Percentiles rank a stretch among this genome's conserved stretches.
Evolutionary conservation across 1,284 basidiomycete species (phyloP).

Genomic region (Ceratobasidium sp.): DNA sequence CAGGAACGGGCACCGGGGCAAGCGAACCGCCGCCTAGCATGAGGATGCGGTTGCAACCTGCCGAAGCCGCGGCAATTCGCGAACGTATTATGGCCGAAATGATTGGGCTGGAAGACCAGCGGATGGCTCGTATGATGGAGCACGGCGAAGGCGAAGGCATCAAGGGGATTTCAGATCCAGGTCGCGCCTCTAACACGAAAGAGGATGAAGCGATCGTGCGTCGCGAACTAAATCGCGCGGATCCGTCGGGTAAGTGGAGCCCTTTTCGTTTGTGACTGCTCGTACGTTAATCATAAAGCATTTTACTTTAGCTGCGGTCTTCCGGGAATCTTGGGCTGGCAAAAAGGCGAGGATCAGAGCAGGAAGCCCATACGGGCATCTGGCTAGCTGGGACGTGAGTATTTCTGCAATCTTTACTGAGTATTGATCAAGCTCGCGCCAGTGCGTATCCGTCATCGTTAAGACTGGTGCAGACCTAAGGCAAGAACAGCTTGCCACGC

Average conservation of each 20-base stretch:
- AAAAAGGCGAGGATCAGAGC: conserved; percentile 97
- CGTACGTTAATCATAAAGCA: background rate
- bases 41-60: conserved; percentile 76
- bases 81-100: conserved; percentile 99
- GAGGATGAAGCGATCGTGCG: conserved; percentile 95
- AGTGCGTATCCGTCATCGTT: conserved; percentile 95
- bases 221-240: conserved; percentile 94
- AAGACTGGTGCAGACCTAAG: conserved; percentile 97
- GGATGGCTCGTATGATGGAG: conserved; percentile 93
- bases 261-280: conserved; percentile 1
- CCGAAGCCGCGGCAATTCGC: conserved; percentile 90
- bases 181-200: conserved; percentile 67
- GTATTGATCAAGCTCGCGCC: conserved; percentile 67
- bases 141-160: conserved; percentile 69
- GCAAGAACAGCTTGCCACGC: conserved; percentile 97
- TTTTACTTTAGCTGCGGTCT: conserved; percentile 72
- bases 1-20: conserved; percentile 52
- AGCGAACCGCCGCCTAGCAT: conserved; percentile 55
- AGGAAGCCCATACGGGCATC: conserved; percentile 94
- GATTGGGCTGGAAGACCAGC: conserved; percentile 95
- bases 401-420: conserved; percentile 45
- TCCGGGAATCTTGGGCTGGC: conserved; percentile 93
- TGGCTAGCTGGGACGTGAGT: conserved; percentile 74
- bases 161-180: conserved; percentile 63
- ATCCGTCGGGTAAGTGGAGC: conserved; percentile 79